These are phyloP conservation scores for Epichloe hybrida DNA, from an alignment of 2,329 filamentous ascomycete species.

Conservation along the genomic window DNA sequence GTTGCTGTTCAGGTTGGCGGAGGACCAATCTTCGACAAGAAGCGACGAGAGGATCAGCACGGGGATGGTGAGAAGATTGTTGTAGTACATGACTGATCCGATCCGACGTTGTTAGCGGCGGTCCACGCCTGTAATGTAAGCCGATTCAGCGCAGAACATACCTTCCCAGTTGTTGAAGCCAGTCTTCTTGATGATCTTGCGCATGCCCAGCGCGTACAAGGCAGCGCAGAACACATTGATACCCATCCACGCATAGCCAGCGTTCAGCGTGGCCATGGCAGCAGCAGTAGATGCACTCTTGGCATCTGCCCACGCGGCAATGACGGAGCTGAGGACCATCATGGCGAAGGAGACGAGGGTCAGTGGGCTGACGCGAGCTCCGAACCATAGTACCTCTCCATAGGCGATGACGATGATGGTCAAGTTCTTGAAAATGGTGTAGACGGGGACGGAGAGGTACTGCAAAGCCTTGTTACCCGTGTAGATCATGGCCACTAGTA, in stretches of 20 bases:
- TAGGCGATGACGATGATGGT: constrained; percentile 98
- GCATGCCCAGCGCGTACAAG: constrained; percentile 80
- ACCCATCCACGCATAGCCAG: constrained; percentile 95
- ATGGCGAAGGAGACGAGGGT: constrained; percentile 87
- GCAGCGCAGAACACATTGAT: constrained; percentile 93
- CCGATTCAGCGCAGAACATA: constrained; percentile 29
- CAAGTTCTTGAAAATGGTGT: constrained; percentile 99
- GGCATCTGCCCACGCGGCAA: constrained; percentile 94
- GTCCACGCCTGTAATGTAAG: background rate
- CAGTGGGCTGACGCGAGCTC: constrained; percentile 80
- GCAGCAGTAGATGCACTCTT: constrained; percentile 48
- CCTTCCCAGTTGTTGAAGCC: constrained; percentile 99
- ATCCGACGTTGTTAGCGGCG: constrained; percentile 8
- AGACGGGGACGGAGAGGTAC: constrained; percentile 93
- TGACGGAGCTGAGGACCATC: constrained; percentile 89
- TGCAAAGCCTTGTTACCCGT: constrained; percentile 91
- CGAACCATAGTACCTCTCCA: constrained; percentile 96
- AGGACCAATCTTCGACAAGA: constrained; percentile 83
- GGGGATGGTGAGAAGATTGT: constrained; percentile 94
- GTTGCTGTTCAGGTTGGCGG: constrained; percentile 69
- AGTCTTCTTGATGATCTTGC: constrained; percentile 97
- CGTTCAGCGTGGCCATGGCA: constrained; percentile 78
- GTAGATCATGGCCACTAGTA: constrained; percentile 98
- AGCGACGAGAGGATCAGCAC: constrained; percentile 74
- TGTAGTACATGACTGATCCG: constrained; percentile 94